Base-by-base conservation (phyloP, 805 yeast species). In the Cyberlindnera petersonii region DNA sequence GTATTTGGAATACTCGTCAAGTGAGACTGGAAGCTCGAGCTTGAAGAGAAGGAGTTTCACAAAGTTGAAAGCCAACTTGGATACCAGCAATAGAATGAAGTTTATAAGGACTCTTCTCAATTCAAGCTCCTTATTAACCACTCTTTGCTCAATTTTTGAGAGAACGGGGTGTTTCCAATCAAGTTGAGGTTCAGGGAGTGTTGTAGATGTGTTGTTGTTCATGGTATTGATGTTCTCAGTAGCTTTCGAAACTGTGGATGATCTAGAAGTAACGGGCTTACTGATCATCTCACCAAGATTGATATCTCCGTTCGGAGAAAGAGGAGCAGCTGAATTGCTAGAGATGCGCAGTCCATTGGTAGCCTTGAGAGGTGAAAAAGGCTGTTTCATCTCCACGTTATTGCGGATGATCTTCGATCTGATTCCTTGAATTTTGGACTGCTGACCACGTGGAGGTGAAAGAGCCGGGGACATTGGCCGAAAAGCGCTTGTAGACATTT, bases 121-220 rank as follows among this genome's bases (percentile, higher is more conserved):
- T 37, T 65, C 66, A 8, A 59, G 50, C 47, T 70, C 74, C 44
- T 67, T 70, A 41, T 68, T 69, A 7, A 66, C 60, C 13, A 39
- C 18, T 16, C 46, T 16, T 26, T 36, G 42, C 26, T 46, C 49
- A 16, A 46, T 35, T 31, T 26, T 28, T 4, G 31, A 18, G 18
- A 42, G 10, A 13, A 34, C 42, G 10, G 48, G 48, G 18, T 36
- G 43, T 21, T 39, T 35, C 45, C 48, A 42, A 21, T 41, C 43
- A 13, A 44, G 10, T n/a, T 35, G 34, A 15, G 40, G 44, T 31
- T 37, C 33, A 16, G 33, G 21, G 15, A 24, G n/a, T 6, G 24
- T 4, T 6, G 24, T 10, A 9, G 24, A 9, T 18, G 37, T 18
- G 16, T 16, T 19, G 11, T 20, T 18, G 20, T 13, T 18, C 21